A percentile compares a stretch with the other conserved stretches of the same genome.
These are phyloP conservation scores for Xylaria polymorpha DNA, from an alignment of 2,329 filamentous ascomycete genomes.

Conservation along the genomic window DNA sequence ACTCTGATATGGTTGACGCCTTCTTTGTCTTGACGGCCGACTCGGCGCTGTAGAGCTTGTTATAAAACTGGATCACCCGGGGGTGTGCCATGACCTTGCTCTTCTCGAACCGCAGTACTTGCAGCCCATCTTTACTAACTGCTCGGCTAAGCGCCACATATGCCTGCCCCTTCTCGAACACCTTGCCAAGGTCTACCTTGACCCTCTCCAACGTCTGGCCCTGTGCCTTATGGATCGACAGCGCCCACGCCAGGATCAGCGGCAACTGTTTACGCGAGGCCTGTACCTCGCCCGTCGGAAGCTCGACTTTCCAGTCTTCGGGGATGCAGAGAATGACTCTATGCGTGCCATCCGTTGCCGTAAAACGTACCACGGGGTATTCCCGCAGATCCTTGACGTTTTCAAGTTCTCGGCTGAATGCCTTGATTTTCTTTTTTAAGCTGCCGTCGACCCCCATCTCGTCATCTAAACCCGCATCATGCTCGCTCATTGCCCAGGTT, in stretches of 20 bases:
- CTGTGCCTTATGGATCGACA: conserved; percentile 98
- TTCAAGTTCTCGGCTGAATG: conserved; percentile 57
- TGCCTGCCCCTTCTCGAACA: conserved; percentile 97
- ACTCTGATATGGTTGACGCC: conserved; percentile 54
- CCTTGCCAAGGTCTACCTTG: conserved; percentile 89
- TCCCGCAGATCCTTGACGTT: conserved; percentile 63
- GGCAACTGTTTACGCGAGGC: conserved; percentile 86
- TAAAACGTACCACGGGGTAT: conserved; percentile 88
- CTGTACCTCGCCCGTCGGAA: conserved; percentile 94
- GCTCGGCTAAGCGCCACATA: conserved; percentile 97
- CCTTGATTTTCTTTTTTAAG: conserved; percentile 67
- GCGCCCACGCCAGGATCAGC: conserved; percentile 93
- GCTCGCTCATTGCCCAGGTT: conserved; percentile 45
- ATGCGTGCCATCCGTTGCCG: conserved; percentile 79
- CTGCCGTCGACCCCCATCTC: conserved; percentile 55
- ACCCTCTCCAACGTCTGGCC: conserved; percentile 94
- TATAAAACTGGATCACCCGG: conserved; percentile 86
- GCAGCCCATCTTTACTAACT: conserved; percentile 85
- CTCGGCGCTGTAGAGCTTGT: conserved; percentile 80
- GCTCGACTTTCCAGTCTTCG: conserved; percentile 95
- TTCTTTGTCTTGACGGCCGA: conserved; percentile 55
- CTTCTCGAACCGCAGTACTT: conserved; percentile 89
- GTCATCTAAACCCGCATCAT: conserved; percentile 58
- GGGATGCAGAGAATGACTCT: conserved; percentile 83
- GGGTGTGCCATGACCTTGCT: conserved; percentile 94